These are phyloP conservation scores for Hsuehochloa calcarea DNA, from an alignment of 176 grass and related monocot genomes.

Conservation along the genomic window DNA sequence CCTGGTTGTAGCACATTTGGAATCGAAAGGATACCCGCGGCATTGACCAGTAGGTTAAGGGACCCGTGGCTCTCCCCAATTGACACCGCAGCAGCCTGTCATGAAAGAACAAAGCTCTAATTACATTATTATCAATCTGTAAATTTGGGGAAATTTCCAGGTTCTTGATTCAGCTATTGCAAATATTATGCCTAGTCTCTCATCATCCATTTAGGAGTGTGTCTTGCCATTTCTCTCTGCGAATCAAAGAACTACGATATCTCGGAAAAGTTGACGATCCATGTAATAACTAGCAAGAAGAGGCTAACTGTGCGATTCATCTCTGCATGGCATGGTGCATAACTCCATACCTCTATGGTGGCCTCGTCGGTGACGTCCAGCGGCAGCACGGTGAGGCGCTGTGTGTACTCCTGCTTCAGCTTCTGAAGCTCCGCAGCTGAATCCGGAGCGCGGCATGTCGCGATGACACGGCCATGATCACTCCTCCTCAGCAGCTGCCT, in stretches of 20 bases:
- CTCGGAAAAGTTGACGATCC: no score
- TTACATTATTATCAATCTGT: no score
- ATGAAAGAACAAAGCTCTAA: neutral
- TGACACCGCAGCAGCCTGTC: conserved; percentile 55
- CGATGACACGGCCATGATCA: conserved; percentile 53
- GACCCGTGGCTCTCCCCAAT: conserved; percentile 58
- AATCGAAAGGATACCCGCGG: conserved; percentile 74
- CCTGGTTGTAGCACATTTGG: conserved; percentile 78
- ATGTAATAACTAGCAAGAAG: no score
- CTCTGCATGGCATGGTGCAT: neutral
- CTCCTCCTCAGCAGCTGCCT: conserved; percentile 69
- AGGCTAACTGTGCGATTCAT: no score
- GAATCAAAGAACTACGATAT: no score
- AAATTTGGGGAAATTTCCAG: no score
- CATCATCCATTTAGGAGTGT: no score
- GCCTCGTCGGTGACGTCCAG: conserved; percentile 74
- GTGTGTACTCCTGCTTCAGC: conserved; percentile 47
- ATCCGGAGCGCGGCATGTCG: conserved; percentile 68
- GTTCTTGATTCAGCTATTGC: no score
- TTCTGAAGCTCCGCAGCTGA: conserved; percentile 51
- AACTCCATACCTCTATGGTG: conserved; percentile 60
- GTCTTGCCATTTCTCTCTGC: no score
- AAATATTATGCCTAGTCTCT: no score
- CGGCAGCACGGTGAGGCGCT: conserved; percentile 64
- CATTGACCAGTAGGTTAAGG: conserved; percentile 77